phyloP scores from a whole-genome alignment of 352 stramenopile species.

The Pythium volutum region DNA sequence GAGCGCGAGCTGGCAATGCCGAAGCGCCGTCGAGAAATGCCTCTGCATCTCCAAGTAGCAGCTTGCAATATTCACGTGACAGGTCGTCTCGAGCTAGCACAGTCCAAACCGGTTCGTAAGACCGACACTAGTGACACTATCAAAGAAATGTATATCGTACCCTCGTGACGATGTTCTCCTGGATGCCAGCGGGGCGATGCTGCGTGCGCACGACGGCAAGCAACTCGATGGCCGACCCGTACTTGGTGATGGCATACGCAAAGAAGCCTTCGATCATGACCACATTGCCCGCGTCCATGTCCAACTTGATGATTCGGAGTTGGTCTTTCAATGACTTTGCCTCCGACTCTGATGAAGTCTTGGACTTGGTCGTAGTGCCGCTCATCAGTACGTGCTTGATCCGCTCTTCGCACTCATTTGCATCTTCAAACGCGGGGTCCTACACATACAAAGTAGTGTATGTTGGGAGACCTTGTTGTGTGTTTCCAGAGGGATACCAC shows the following conservation, averaged over 20 bases:
- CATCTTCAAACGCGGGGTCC: slow-evolving; percentile 21
- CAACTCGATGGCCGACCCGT: slow-evolving; percentile 22
- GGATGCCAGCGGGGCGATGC: neutral
- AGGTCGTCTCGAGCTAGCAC: slow-evolving; percentile 36
- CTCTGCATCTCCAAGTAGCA: slow-evolving; percentile 66
- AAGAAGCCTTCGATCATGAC: slow-evolving; percentile 64
- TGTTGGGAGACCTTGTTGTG: too few species aligned
- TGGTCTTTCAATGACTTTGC: slow-evolving; percentile 8
- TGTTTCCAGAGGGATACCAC: neutral
- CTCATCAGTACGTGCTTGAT: slow-evolving; percentile 14
- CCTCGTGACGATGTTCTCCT: slow-evolving; percentile 2
- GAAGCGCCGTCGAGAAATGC: slow-evolving; percentile 31
- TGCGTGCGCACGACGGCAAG: neutral
- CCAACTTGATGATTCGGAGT: slow-evolving; percentile 33
- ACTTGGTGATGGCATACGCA: slow-evolving; percentile 59
- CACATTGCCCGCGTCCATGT: slow-evolving; percentile 53
- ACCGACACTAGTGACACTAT: neutral
- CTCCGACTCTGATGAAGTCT: neutral
- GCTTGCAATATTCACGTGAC: slow-evolving; percentile 61
- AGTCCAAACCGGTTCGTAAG: neutral
- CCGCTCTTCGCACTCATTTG: slow-evolving; percentile 17
- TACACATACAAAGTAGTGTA: neutral
- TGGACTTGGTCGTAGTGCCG: neutral
- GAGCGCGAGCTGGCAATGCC: slow-evolving; percentile 46
- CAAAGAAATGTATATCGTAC: neutral